phyloP scores from a whole-genome alignment of 805 yeast species.

The Groenewaldozyma salmanticensis region DNA sequence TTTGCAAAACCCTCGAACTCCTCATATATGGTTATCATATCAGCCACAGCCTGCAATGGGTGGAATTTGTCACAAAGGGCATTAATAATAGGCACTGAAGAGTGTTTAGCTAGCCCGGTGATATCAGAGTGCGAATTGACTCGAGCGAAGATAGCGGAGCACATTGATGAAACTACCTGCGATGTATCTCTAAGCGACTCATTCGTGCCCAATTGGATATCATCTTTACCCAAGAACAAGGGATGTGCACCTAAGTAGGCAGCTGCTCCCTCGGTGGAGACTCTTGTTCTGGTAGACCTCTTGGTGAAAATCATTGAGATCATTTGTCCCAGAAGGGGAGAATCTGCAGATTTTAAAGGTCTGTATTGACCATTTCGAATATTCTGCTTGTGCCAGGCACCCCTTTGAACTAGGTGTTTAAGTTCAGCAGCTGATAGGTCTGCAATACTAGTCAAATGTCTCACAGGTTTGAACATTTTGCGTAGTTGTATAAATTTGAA shows the following conservation, averaged over 20 bases:
- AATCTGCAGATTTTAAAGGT: conserved; percentile 20
- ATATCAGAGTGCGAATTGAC: conserved; percentile 82
- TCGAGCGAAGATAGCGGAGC: conserved; percentile 94
- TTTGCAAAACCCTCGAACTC: conserved; percentile 47
- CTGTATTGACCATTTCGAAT: conserved; percentile 43
- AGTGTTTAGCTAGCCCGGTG: conserved; percentile 62
- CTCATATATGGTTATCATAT: conserved; percentile 77
- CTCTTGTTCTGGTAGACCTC: conserved; percentile 91
- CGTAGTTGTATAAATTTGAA: too few relatives aligned
- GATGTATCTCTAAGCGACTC: conserved; percentile 86
- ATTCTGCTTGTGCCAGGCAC: conserved; percentile 53
- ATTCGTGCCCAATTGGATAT: conserved; percentile 92
- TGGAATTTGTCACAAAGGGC: conserved; percentile 89
- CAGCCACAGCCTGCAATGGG: conserved; percentile 93
- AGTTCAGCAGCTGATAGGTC: conserved; percentile 71
- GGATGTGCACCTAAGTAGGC: conserved; percentile 91
- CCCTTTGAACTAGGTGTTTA: conserved; percentile 59
- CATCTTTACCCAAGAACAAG: conserved; percentile 93
- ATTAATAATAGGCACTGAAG: conserved; percentile 85
- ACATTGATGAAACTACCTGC: conserved; percentile 87
- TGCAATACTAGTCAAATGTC: conserved; percentile 76
- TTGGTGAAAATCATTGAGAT: conserved; percentile 80
- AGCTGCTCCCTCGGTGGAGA: conserved; percentile 91
- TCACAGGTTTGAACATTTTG: too few relatives aligned
- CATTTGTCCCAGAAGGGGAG: conserved; percentile 65